phyloP scores from a whole-genome alignment of 495 filamentous ascomycete species.

The Poronia punctata region DNA sequence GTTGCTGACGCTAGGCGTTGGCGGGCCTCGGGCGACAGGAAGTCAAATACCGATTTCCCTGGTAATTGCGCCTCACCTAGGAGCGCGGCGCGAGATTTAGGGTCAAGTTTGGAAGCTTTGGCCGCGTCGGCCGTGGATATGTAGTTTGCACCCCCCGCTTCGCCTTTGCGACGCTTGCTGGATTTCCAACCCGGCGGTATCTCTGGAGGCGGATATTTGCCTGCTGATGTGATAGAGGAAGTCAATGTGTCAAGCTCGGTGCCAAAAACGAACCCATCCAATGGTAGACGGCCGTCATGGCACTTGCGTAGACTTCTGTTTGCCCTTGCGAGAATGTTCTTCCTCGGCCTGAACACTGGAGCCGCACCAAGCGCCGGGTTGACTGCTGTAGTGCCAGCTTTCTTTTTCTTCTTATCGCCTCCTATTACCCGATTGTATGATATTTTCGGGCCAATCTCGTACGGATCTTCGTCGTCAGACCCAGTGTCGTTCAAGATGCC shows the following conservation, averaged over 20 bases:
- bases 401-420: constrained; percentile 80
- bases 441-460: constrained; percentile 83
- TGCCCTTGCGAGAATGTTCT: constrained; percentile 49
- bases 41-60: constrained; percentile 94
- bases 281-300: constrained; percentile 78
- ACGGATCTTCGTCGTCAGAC: constrained; percentile 96
- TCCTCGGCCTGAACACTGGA: constrained; percentile 76
- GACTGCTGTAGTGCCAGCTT: constrained; percentile 37
- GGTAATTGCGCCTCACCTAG: constrained; percentile 78
- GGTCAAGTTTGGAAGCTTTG: constrained; percentile 67
- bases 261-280: constrained; percentile 80
- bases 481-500: constrained; percentile 90
- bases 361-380: constrained; percentile 63
- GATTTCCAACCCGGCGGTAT: constrained; percentile 76
- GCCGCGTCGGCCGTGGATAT: constrained; percentile 68
- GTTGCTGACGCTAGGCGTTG: constrained; percentile 69
- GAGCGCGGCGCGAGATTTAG: constrained; percentile 69
- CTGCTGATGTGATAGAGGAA: constrained; percentile 46
- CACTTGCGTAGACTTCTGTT: constrained; percentile 64
- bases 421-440: constrained; percentile 84
- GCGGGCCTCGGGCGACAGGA: constrained; percentile 73
- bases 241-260: constrained; percentile 45
- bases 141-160: constrained; percentile 38
- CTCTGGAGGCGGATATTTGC: constrained; percentile 64
- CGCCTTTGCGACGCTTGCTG: constrained; percentile 42